Evolutionary conservation across 2,329 filamentous ascomycete genomes (phyloP).

Genomic region (Fusarium sp.): DNA sequence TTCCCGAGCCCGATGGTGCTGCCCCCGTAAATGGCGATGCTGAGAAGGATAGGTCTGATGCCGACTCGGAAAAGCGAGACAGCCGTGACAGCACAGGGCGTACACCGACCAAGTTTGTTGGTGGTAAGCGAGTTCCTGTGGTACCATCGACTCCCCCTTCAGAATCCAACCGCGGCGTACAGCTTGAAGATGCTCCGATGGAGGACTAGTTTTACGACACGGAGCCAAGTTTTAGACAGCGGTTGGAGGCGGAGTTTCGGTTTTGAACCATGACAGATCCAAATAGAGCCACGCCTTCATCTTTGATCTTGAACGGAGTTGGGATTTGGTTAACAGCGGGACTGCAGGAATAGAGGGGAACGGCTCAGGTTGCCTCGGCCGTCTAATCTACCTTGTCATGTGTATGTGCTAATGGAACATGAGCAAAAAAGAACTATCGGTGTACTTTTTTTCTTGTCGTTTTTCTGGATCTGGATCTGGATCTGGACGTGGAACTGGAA

Average conservation of each 20-base stretch:
- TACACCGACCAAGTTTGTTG: slow-evolving; percentile 54
- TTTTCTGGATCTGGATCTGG: slow-evolving; percentile 22
- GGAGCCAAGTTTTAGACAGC: slow-evolving; percentile 14
- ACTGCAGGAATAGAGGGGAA: slow-evolving; percentile 8
- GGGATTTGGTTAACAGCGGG: slow-evolving; percentile 20
- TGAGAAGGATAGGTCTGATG: slow-evolving; percentile 39
- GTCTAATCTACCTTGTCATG: slow-evolving; percentile 33
- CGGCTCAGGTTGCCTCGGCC: slow-evolving; percentile 6
- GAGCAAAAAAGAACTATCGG: slow-evolving; percentile 39
- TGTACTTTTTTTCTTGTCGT: slow-evolving; percentile 31
- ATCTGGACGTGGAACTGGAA: not conserved
- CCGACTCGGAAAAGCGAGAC: slow-evolving; percentile 65
- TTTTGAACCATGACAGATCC: not conserved
- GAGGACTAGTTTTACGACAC: slow-evolving; percentile 50
- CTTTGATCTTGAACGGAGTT: slow-evolving; percentile 28
- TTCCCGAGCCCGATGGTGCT: slow-evolving; percentile 68
- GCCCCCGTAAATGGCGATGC: slow-evolving; percentile 54
- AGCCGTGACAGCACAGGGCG: slow-evolving; percentile 72
- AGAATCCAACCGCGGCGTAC: slow-evolving; percentile 54
- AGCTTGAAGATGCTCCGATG: slow-evolving; percentile 62
- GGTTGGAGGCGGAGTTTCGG: slow-evolving; percentile 14
- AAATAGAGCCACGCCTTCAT: slow-evolving; percentile 5
- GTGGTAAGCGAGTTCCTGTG: slow-evolving; percentile 53
- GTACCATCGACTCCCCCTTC: slow-evolving; percentile 41
- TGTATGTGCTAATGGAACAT: slow-evolving; percentile 44